phyloP scores from a whole-genome alignment of 2,329 filamentous ascomycete genomes.

The Colletotrichum nymphaeae region DNA sequence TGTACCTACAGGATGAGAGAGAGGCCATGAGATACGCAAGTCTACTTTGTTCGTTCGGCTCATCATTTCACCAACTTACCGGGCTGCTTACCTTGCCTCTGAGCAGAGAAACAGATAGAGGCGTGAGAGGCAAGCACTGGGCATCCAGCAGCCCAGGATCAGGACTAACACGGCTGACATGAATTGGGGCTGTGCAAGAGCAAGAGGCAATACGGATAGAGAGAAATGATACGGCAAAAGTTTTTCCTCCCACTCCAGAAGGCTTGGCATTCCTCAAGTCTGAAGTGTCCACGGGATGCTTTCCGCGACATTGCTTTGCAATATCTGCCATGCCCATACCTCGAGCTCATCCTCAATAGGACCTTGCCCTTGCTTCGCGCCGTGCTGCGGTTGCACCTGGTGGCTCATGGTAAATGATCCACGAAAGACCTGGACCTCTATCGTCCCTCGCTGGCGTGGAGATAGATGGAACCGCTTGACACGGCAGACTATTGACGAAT shows the following conservation, averaged over 20 bases:
- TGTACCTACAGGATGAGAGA: neutral
- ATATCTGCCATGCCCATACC: neutral
- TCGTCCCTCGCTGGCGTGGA: neutral
- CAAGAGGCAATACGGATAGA: neutral
- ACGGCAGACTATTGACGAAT: neutral
- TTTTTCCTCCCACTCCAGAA: conserved; percentile 5
- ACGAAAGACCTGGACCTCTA: conserved; percentile 15
- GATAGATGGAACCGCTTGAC: neutral
- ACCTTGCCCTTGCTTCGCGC: too few species aligned
- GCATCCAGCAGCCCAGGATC: neutral
- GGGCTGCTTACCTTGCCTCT: neutral
- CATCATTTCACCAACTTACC: neutral
- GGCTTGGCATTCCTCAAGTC: conserved; percentile 19
- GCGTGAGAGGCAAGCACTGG: neutral
- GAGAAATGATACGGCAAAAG: neutral
- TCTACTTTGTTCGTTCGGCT: neutral
- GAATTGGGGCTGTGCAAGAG: conserved; percentile 32
- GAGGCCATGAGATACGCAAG: neutral
- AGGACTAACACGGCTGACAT: conserved; percentile 8
- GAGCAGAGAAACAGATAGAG: neutral
- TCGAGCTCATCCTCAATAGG: too few species aligned
- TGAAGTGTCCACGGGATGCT: neutral
- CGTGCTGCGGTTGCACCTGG: conserved; percentile 20
- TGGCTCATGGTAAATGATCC: conserved; percentile 22
- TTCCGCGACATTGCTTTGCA: neutral